Conservation (phyloP, 768 basidiomycete genomes). For the Lepiota brunneoincarnata region DNA sequence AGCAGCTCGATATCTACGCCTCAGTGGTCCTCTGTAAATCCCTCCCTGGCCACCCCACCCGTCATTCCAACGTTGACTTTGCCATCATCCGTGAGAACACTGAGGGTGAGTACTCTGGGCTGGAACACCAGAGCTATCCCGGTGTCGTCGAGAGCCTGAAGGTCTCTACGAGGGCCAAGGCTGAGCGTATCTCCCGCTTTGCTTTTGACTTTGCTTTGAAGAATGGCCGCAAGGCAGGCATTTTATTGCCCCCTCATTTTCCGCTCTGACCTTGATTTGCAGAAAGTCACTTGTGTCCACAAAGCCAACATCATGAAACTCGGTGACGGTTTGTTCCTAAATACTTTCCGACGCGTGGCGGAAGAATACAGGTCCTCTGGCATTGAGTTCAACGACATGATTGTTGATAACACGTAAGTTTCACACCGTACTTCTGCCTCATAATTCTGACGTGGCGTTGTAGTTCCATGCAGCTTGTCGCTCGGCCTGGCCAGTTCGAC, state of each 20-base stretch:
- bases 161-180: constrained; percentile 92
- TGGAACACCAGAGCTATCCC: constrained; percentile 97
- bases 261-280: constrained; percentile 12
- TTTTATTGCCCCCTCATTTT: not conserved
- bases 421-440: not conserved
- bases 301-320: constrained; percentile 99
- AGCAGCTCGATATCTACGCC: constrained; percentile 98
- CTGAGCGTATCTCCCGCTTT: constrained; percentile 94
- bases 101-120: constrained; percentile 98
- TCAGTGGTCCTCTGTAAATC: constrained; percentile 99
- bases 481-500: constrained; percentile 93
- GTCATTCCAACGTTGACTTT: constrained; percentile 96
- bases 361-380: constrained; percentile 95
- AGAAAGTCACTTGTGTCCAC: constrained; percentile 99
- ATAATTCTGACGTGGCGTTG: constrained; percentile 10
- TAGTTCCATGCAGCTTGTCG: constrained; percentile 98
- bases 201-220: constrained; percentile 99
- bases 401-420: constrained; percentile 94
- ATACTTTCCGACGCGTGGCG: constrained; percentile 94
- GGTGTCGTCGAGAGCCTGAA: constrained; percentile 99
- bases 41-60: constrained; percentile 91
- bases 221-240: constrained; percentile 88
- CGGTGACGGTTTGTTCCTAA: constrained; percentile 97
- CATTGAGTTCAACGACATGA: constrained; percentile 96
- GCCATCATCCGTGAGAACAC: constrained; percentile 99